phyloP scores from a whole-genome alignment of 352 stramenopile genomes.

The Phytophthora constricta region DNA sequence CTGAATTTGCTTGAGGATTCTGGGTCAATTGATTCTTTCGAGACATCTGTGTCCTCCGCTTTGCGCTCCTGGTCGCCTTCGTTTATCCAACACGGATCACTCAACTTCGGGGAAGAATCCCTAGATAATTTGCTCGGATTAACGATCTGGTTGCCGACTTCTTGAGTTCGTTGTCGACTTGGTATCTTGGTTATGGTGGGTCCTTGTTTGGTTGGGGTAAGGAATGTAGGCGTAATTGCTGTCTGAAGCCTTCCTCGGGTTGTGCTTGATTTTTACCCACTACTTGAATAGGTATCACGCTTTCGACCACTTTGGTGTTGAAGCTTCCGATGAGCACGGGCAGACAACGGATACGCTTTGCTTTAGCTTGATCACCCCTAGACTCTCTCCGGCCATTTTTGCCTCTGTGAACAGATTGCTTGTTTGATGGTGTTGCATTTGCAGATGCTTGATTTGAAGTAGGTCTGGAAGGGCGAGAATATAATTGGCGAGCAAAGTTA shows the following conservation, averaged over 20 bases:
- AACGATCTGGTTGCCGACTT: conserved; percentile 8
- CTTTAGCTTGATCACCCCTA: neutral
- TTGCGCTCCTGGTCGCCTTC: neutral
- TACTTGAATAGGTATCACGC: neutral
- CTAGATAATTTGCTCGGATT: neutral
- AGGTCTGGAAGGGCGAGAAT: neutral
- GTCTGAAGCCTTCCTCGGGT: too few species aligned
- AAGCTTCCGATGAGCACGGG: conserved; percentile 14
- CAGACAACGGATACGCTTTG: conserved; percentile 3
- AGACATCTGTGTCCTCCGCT: conserved; percentile 1
- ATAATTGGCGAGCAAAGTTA: conserved; percentile 10
- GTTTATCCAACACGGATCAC: neutral
- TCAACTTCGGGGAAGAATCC: neutral
- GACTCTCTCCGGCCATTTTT: neutral
- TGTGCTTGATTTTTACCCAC: neutral
- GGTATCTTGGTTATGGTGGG: neutral
- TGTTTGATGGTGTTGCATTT: neutral
- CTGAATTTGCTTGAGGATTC: conserved; percentile 49
- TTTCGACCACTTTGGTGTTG: conserved; percentile 2
- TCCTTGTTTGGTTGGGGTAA: neutral
- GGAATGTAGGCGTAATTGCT: neutral
- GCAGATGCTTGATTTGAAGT: neutral
- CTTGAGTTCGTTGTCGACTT: neutral
- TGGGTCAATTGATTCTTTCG: conserved; percentile 11
- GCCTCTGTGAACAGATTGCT: neutral